Evolutionary conservation across 2,329 filamentous ascomycete species (phyloP), one percentile per base, ranked within the genome.

Genomic region (Aspergillus uvarum): DNA sequence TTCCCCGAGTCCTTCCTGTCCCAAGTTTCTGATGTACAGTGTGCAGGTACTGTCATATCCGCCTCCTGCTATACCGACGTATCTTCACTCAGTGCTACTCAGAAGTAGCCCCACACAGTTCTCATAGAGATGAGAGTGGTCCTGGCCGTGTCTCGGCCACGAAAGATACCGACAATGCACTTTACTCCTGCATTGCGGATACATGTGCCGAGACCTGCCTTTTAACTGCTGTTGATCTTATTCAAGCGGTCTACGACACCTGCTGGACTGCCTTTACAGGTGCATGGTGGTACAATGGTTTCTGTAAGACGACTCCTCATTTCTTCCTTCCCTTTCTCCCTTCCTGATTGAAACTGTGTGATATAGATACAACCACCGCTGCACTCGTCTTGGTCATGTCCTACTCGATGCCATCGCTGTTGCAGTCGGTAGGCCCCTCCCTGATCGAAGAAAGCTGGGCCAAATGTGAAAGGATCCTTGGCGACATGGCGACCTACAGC

Each of bases 241-340:
- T 76, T 2, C 62, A 64, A 1, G 65, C 73, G 5, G 62, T 77
- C 1, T 59, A 73, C 32, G 59, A 68, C 12, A 75, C 69, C 4
- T 71, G 72, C 42, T 54, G 58, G 44, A 70, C 69, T 1, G 61
- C 69, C 1, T 44, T 64, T 1, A 69, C 70, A 3, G 73, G 72
- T 22, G 65, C 70, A 4, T 76, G 74, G 75, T 77, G 75, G 76
- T 77, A 76, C 59, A 77, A 77, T 57, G 73, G 71, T 10, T 75
- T 77, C 16, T 78, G 75, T 76, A 67, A 42, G 73, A 67, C 4
- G 48, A 54, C 8, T 31, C 26, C 26, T 29, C 26, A 29, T 3
- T 29, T 29, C 7, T 8, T 8, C 26, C 8, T 29, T 29, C 7
- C 6, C 8, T 29, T 29, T 7, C 26, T 29, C 6, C 2, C 1